A percentile compares a stretch with the other conserved stretches of the same genome.
These are phyloP conservation scores for Paramecium sonneborni DNA, from an alignment of 73 alveolate genomes.

Conservation along the genomic window DNA sequence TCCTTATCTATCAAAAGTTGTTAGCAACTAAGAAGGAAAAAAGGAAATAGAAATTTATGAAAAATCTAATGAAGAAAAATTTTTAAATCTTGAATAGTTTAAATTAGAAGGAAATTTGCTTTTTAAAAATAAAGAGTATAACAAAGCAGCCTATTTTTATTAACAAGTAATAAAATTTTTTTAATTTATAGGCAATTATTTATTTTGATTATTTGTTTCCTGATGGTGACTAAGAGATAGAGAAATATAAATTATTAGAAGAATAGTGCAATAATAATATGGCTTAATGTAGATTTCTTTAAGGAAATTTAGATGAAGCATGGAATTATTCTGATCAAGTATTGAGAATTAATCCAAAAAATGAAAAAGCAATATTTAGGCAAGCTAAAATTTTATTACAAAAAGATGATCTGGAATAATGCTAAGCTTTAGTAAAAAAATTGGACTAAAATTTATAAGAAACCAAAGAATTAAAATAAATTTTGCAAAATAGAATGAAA, in stretches of 20 bases:
- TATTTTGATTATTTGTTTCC: slow-evolving; percentile 75
- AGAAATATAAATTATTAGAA: slow-evolving; percentile 50
- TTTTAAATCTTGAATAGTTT: slow-evolving; percentile 65
- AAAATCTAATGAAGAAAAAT: slow-evolving; percentile 71
- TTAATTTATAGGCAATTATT: slow-evolving; percentile 57
- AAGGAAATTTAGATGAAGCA: slow-evolving; percentile 65
- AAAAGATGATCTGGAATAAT: background rate
- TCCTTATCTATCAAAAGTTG: slow-evolving; percentile 64
- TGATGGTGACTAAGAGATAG: slow-evolving; percentile 56
- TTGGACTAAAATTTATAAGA: background rate
- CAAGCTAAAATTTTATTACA: slow-evolving; percentile 49
- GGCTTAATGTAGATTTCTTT: slow-evolving; percentile 60
- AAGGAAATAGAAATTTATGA: slow-evolving; percentile 73
- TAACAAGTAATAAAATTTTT: slow-evolving; percentile 35
- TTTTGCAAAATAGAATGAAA: background rate
- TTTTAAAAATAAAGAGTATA: slow-evolving; percentile 64
- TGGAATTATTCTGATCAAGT: slow-evolving; percentile 63
- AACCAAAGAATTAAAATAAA: background rate
- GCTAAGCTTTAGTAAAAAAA: background rate
- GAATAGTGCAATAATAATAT: slow-evolving; percentile 66
- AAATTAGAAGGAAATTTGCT: slow-evolving; percentile 70
- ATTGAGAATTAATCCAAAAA: slow-evolving; percentile 57
- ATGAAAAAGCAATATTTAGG: slow-evolving; percentile 69
- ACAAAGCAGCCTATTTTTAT: slow-evolving; percentile 63
- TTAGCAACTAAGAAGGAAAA: slow-evolving; percentile 66